Base-by-base conservation (phyloP, 257 asterid species). In the Ligustrum vulgare region DNA sequence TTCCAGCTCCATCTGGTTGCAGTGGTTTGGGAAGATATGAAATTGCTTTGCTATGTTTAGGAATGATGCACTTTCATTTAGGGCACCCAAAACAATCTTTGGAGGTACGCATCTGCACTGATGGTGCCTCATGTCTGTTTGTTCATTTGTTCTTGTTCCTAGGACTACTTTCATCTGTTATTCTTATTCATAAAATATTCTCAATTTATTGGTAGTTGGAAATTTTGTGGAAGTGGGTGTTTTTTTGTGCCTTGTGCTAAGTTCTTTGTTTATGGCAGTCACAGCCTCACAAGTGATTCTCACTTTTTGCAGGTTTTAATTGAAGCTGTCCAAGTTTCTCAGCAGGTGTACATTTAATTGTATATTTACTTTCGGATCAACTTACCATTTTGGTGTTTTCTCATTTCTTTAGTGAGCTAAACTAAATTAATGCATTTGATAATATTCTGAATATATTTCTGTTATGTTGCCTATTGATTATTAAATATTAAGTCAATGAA, bases 311-410 rank as follows among this genome's bases (percentile, higher is more conserved):
- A 94, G 98, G 99, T 89, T 70, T 85, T 94, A 73, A 94, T 93
- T 49, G 99, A 94, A 88, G 98, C 98, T 32, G 97, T 94, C 73
- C 88, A 91, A 79, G 96, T 94, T 82, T 94, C 96, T 73, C 99
- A 94, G 84, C 98, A 90, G 98, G 98, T 94, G 77, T 67, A 35
- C 68, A 37, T 68, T 72, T 80, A 75, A 60, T 69, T 79, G 2
- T 15, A 13, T 71, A n/a, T 66, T 25, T 51, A 49, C 56, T 45
- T 60, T 20, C 33, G 11, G 6, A 56, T 10, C 9, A 65, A 63
- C 51, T 23, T 25, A 10, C 16, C 11, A 18, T 36, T 64, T 66
- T 51, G 7, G 20, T 67, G 45, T 45, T 45, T 58, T 70, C 39
- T 67, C 73, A 41, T 67, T 78, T 69, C 49, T 75, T 45, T 51